A percentile compares a stretch with the other conserved stretches of the same genome.
These are phyloP conservation scores for Populus nigra DNA, from an alignment of 345 rosid species.

Conservation along the genomic window DNA sequence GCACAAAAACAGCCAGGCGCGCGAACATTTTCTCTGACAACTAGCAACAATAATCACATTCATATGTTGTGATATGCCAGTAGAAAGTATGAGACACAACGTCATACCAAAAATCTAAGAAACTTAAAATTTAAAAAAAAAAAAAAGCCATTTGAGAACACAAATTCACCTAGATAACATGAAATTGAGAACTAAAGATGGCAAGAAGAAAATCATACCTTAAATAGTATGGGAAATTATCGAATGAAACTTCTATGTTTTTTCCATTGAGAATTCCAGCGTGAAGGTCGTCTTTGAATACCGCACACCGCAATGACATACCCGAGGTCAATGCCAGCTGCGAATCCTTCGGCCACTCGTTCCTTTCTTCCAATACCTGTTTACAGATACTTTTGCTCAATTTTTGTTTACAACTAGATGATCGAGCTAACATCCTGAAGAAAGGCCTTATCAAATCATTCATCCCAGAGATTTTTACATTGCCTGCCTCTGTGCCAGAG, in stretches of 20 bases:
- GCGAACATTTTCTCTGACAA: background rate
- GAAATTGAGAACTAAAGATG: conserved; percentile 10
- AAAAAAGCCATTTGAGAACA: background rate
- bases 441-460: conserved; percentile 65
- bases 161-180: background rate
- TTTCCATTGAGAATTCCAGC: conserved; percentile 81
- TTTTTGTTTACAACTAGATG: conserved; percentile 56
- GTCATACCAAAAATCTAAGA: background rate
- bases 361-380: conserved; percentile 77
- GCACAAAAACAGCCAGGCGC: background rate
- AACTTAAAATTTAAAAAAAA: background rate
- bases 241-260: conserved; percentile 66
- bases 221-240: conserved; percentile 78
- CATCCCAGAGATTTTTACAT: conserved; percentile 66
- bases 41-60: background rate
- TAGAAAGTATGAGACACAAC: background rate
- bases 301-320: conserved; percentile 49
- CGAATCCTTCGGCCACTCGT: conserved; percentile 59
- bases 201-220: conserved; percentile 44
- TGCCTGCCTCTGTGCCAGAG: conserved; percentile 60
- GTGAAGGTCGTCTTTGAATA: conserved; percentile 57
- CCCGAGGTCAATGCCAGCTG: conserved; percentile 62
- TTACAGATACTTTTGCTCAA: conserved; percentile 65
- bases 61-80: background rate
- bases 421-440: conserved; percentile 55